Evolutionary conservation across 805 yeast genomes (phyloP).

Genomic region (Sugiyamaella floridensis): DNA sequence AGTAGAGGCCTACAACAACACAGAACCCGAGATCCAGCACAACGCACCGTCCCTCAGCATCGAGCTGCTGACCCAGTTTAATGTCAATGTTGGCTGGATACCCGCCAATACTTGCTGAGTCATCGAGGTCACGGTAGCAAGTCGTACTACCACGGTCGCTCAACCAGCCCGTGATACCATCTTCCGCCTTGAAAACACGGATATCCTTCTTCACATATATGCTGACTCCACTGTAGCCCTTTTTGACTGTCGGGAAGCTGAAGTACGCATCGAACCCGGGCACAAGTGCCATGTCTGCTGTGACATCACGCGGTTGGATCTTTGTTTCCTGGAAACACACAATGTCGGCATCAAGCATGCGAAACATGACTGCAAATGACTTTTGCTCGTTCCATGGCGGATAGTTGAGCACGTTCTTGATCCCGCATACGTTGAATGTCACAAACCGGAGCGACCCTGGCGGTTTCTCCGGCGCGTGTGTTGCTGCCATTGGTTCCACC

Average conservation of each 20-base stretch:
- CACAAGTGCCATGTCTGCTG: constrained; percentile 43
- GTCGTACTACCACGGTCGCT: constrained; percentile 14
- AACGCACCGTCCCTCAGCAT: constrained; percentile 79
- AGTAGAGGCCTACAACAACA: constrained; percentile 55
- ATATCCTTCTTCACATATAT: constrained; percentile 55
- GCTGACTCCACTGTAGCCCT: constrained; percentile 91
- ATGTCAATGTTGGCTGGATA: constrained; percentile 43
- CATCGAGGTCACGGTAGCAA: constrained; percentile 25
- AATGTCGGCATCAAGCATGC: constrained; percentile 58
- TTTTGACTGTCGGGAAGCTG: constrained; percentile 57
- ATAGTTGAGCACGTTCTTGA: constrained; percentile 70
- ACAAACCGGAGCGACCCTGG: constrained; percentile 38
- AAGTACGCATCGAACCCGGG: constrained; percentile 58
- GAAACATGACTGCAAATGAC: constrained; percentile 39
- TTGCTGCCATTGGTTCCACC: background rate
- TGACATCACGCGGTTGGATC: constrained; percentile 45
- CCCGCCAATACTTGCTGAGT: constrained; percentile 56
- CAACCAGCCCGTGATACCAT: constrained; percentile 77
- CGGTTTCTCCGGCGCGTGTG: background rate
- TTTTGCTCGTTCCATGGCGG: constrained; percentile 68
- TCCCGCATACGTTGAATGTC: constrained; percentile 81
- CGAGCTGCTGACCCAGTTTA: constrained; percentile 44
- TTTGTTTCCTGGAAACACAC: constrained; percentile 86
- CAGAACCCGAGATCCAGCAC: constrained; percentile 54
- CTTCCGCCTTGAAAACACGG: constrained; percentile 69